A percentile compares a stretch with the other conserved stretches of the same genome.
These are phyloP conservation scores for Phoma herbarum DNA, from an alignment of 2,329 filamentous ascomycete genomes.

Conservation along the genomic window DNA sequence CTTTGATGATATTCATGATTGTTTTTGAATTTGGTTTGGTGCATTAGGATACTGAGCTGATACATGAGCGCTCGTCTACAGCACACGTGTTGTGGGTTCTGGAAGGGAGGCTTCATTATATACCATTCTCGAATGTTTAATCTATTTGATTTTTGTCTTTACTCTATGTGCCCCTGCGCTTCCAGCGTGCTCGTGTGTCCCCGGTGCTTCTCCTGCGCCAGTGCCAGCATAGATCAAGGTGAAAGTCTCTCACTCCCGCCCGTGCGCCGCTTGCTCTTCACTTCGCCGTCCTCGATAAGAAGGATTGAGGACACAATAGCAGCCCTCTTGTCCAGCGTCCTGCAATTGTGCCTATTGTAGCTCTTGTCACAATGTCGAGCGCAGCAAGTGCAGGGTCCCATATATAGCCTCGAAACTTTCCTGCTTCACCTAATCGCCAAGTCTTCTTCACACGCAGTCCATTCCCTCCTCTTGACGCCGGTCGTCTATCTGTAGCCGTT, in stretches of 20 bases:
- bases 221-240: not conserved
- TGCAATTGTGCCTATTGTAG: not conserved
- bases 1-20: constrained; percentile 19
- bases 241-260: not conserved
- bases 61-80: constrained; percentile 5
- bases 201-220: too few relatives aligned
- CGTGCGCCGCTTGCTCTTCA: not conserved
- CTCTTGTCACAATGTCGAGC: not conserved
- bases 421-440: not conserved
- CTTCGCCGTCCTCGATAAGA: constrained; percentile 2
- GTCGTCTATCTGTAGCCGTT: not conserved
- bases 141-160: constrained; percentile 15
- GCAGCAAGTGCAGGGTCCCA: not conserved
- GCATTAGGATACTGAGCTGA: constrained; percentile 6
- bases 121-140: constrained; percentile 27
- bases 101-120: constrained; percentile 4
- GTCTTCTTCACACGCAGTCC: not conserved
- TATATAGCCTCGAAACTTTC: not conserved
- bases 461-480: constrained; percentile 2
- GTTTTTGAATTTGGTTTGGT: not conserved
- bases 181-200: not conserved
- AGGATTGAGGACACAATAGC: not conserved
- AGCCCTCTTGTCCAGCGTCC: not conserved
- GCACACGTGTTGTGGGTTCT: not conserved
- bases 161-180: not conserved